Conservation (phyloP, 2,329 filamentous ascomycete genomes). For the Neofusicoccum kwambonambiense region DNA sequence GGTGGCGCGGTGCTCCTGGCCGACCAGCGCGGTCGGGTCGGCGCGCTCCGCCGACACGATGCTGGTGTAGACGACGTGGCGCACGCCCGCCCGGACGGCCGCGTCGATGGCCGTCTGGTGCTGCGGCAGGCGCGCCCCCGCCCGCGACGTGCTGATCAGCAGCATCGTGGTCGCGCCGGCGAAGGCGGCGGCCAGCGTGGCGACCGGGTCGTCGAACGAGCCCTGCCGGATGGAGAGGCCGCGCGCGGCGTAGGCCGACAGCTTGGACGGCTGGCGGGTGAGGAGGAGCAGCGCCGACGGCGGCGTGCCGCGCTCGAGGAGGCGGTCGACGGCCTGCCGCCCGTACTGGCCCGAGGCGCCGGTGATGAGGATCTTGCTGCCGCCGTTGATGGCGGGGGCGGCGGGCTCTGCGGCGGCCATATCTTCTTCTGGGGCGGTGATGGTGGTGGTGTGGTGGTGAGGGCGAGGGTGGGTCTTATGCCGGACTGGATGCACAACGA, state of each 20-base stretch:
- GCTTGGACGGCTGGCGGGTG: neutral
- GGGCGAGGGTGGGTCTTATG: neutral
- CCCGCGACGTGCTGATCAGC: slow-evolving; percentile 3
- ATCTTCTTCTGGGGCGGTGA: neutral
- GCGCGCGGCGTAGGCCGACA: slow-evolving; percentile 1
- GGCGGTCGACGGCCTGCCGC: neutral
- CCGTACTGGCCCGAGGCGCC: slow-evolving; percentile 14
- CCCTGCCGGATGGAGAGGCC: slow-evolving; percentile 1
- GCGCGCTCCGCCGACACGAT: slow-evolving; percentile 1
- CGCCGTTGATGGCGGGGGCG: neutral
- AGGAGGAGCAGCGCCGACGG: slow-evolving; percentile 4
- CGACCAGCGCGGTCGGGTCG: neutral
- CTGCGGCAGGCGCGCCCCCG: slow-evolving; percentile 2
- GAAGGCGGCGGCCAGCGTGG: neutral
- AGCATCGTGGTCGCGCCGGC: slow-evolving; percentile 9
- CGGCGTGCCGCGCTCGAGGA: neutral
- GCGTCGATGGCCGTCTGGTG: slow-evolving; percentile 5
- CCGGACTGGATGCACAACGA: neutral
- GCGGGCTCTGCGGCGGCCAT: neutral
- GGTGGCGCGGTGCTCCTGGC: slow-evolving; percentile 6
- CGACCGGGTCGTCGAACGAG: neutral
- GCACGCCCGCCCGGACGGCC: neutral
- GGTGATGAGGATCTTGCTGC: slow-evolving; percentile 11
- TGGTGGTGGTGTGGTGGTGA: neutral
- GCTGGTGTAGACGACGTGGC: slow-evolving; percentile 12